phyloP scores from a whole-genome alignment of 2,329 filamentous ascomycete species.

The Xylaria sp. region DNA sequence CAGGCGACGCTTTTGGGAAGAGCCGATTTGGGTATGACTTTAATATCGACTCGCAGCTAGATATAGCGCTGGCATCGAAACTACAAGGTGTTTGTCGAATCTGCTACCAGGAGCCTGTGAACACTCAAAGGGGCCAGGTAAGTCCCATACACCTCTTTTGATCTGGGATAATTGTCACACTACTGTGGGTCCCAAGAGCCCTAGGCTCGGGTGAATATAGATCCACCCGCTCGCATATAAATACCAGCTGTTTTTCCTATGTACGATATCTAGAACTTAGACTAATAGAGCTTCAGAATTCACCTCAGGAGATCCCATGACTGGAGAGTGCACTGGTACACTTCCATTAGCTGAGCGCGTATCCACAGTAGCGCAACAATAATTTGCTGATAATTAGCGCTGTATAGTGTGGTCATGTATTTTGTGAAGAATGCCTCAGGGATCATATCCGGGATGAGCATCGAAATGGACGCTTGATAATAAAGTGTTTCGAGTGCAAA shows the following conservation, averaged over 20 bases:
- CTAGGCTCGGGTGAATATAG: no score
- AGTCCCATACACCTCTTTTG: neutral
- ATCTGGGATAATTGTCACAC: no score
- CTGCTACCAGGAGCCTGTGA: conserved; percentile 23
- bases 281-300: no score
- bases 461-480: conserved; percentile 5
- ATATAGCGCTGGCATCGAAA: conserved; percentile 11
- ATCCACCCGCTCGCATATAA: no score
- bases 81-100: conserved; percentile 18
- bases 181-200: no score
- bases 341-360: no score
- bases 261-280: no score
- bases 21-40: conserved; percentile 31
- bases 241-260: no score
- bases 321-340: no score
- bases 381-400: neutral
- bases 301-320: no score
- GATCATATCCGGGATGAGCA: neutral
- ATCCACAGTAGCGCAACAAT: no score
- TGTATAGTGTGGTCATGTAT: conserved; percentile 26
- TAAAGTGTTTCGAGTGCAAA: conserved; percentile 26
- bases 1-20: neutral
- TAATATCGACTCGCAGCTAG: conserved; percentile 14
- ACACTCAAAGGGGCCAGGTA: neutral
- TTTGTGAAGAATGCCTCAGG: conserved; percentile 27